These are phyloP conservation scores for Ploettnerulaceae sp. DNA, from an alignment of 2,329 filamentous ascomycete species.

Conservation along the genomic window DNA sequence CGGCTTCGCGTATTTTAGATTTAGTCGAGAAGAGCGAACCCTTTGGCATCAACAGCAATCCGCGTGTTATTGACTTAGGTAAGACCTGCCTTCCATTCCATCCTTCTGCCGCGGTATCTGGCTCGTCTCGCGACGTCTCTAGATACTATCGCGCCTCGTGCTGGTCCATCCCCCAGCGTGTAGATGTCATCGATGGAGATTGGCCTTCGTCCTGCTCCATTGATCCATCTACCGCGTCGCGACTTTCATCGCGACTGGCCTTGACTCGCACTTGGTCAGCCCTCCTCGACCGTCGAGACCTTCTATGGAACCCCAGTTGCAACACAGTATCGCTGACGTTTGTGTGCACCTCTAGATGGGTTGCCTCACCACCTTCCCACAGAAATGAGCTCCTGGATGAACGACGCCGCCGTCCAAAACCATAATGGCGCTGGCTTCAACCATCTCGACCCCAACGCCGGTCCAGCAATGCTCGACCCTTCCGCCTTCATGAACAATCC, in stretches of 20 bases:
- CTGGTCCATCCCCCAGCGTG: constrained; percentile 14
- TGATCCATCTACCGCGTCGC: constrained; percentile 29
- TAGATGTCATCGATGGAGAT: constrained; percentile 22
- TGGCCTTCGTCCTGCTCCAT: constrained; percentile 18
- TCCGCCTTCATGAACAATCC: constrained; percentile 57
- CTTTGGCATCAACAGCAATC: constrained; percentile 22
- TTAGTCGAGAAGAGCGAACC: constrained; percentile 10
- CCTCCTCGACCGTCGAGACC: constrained; percentile 17
- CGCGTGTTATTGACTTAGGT: constrained; percentile 28
- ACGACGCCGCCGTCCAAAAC: constrained; percentile 61
- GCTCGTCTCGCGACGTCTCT: constrained; percentile 30
- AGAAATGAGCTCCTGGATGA: constrained; percentile 70
- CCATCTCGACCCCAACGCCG: constrained; percentile 57
- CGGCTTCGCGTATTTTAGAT: constrained; percentile 9
- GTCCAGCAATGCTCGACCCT: constrained; percentile 59
- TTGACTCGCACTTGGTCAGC: constrained; percentile 27
- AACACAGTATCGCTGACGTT: constrained; percentile 29
- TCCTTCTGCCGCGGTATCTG: constrained; percentile 14
- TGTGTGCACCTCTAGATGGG: constrained; percentile 32
- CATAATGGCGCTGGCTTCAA: constrained; percentile 66
- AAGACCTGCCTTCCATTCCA: constrained; percentile 32
- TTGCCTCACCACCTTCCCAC: constrained; percentile 38
- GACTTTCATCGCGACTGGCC: constrained; percentile 31
- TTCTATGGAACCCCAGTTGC: constrained; percentile 23
- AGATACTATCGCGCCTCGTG: constrained; percentile 18